Base-by-base conservation (phyloP, 805 yeast species). In the Saccharomycopsis schoenii region DNA sequence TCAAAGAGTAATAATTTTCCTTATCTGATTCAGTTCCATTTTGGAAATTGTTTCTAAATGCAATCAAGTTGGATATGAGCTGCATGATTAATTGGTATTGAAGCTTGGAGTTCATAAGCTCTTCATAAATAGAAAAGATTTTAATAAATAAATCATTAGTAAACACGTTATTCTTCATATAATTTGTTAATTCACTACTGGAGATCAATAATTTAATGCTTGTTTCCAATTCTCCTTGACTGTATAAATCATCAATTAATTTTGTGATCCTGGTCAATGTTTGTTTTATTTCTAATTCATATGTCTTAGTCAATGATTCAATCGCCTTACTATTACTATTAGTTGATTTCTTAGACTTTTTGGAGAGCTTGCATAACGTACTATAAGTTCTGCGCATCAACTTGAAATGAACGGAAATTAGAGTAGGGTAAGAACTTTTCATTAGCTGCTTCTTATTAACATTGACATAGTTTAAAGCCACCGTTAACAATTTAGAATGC, bases 141-240 rank as follows among this genome's bases (percentile, higher is more conserved):
- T 91, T 96, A 42, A 89, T 92, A 71, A 86, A 89, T 68, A 90
- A 84, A 73, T 94, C 99, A 73, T 89, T 89, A 15, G 93, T 77
- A 37, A 90, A 83, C 62, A 87, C 90, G 61, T 84, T 86, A 43
- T 84, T 75, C 17, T 79, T 75, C 34, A 86, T 76, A 71, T 88
- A 93, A 70, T 94, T 97, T 0, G 97, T 93, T 2, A 89, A 72
- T 15, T 82, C 74, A 0, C 96, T 97, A 43, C 86, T 80, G 58
- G 83, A 77, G 60, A 89, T 74, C 69, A 87, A 87, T 65, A 66
- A 68, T 34, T 79, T 66, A 52, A 74, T 67, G 11, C 77, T 73
- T 39, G 69, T 65, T 42, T 77, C 79, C 1, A 73, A 66, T n/a
- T 67, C 63, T n/a, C 77, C 74, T 21, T 66, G 59, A 51, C 71